Evolutionary conservation across 306 rosid genomes (phyloP).

Genomic region (Echinosophora koreensis): DNA sequence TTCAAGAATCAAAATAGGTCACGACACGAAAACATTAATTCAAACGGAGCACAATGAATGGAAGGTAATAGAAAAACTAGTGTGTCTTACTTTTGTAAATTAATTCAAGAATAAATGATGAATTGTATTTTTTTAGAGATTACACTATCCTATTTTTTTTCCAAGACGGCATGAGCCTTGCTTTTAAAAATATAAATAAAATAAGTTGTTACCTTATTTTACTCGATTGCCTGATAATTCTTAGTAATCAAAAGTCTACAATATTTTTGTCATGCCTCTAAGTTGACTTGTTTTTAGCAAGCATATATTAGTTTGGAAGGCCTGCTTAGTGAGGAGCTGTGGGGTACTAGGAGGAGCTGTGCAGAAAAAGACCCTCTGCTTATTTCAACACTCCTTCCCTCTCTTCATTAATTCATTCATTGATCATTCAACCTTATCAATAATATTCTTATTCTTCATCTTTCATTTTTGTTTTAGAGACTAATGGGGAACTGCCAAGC

Average conservation of each 20-base stretch:
- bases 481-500: constrained; percentile 99
- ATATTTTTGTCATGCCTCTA: constrained; percentile 46
- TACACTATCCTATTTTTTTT: no score
- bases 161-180: no score
- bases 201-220: constrained; percentile 38
- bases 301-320: constrained; percentile 66
- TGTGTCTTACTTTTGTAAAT: no score
- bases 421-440: no score
- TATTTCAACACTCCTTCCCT: constrained; percentile 33
- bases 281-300: constrained; percentile 60
- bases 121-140: no score
- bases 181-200: no score
- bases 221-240: constrained; percentile 9
- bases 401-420: constrained; percentile 28
- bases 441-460: neutral
- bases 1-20: no score
- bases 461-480: neutral
- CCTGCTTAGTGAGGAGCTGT: constrained; percentile 46
- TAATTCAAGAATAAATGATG: no score
- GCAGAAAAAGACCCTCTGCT: constrained; percentile 67
- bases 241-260: neutral
- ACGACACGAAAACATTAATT: no score
- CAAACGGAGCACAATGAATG: no score
- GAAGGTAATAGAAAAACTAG: no score
- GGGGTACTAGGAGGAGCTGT: constrained; percentile 56